Conservation (phyloP, 345 rosid species). For the Eutrema heterophyllum region DNA sequence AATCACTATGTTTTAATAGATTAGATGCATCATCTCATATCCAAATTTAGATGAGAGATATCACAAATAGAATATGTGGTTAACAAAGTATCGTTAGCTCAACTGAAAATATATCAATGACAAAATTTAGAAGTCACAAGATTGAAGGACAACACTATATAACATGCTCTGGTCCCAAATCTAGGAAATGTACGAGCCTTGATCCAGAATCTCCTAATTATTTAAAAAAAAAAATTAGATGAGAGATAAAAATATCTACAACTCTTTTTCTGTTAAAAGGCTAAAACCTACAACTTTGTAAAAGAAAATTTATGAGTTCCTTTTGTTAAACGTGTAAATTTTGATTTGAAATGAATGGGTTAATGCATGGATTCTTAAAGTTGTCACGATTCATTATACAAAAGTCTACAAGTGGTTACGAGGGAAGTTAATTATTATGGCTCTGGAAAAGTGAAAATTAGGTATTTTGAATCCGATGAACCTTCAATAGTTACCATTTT, state of each 20-base stretch:
- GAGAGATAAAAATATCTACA: too few relatives aligned
- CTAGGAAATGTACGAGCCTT: rapidly evolving
- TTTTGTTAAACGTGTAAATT: neutral
- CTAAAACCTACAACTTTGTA: neutral
- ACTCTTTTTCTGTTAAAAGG: too few relatives aligned
- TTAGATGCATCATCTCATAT: neutral
- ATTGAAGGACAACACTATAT: too few relatives aligned
- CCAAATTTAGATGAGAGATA: neutral
- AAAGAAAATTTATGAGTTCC: neutral
- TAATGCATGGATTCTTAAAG: neutral
- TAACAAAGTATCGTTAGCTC: too few relatives aligned
- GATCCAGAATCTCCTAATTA: too few relatives aligned
- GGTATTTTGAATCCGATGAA: neutral
- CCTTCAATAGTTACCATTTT: neutral
- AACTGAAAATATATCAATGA: too few relatives aligned
- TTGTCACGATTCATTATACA: neutral
- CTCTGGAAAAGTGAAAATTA: neutral
- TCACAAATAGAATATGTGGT: too few relatives aligned
- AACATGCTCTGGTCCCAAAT: too few relatives aligned
- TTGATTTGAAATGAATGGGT: neutral
- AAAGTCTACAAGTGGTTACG: neutral
- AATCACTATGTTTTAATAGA: too few relatives aligned
- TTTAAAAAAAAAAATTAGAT: too few relatives aligned
- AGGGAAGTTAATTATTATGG: neutral
- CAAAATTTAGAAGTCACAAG: too few relatives aligned